A percentile compares a stretch with the other conserved stretches of the same genome.
Conservation (phyloP, 108 stramenopile genomes). For the Conticribra weissflogii region DNA sequence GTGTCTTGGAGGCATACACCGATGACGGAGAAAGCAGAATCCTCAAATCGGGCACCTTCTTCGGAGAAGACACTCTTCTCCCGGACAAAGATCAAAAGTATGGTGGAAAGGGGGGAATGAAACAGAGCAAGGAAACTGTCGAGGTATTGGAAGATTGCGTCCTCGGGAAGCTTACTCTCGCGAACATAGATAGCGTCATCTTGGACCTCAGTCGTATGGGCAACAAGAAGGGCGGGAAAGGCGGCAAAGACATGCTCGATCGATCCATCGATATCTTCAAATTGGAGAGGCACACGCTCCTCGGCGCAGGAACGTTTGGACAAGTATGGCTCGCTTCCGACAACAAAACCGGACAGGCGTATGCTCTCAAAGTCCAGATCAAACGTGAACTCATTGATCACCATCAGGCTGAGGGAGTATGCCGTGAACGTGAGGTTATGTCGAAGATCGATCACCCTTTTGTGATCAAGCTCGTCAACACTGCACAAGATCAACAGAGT, state of each 20-base stretch:
- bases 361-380: slow-evolving; percentile 90
- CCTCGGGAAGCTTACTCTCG: slow-evolving; percentile 43
- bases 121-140: slow-evolving; percentile 38
- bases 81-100: slow-evolving; percentile 73
- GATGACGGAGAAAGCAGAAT: slow-evolving; percentile 44
- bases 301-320: slow-evolving; percentile 99
- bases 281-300: slow-evolving; percentile 84
- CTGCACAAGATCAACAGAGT: slow-evolving; percentile 76
- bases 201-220: slow-evolving; percentile 41
- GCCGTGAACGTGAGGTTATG: slow-evolving; percentile 75
- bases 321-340: slow-evolving; percentile 98
- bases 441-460: slow-evolving; percentile 83
- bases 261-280: slow-evolving; percentile 41
- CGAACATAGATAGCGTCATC: slow-evolving; percentile 52
- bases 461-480: slow-evolving; percentile 81
- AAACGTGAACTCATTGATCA: slow-evolving; percentile 96
- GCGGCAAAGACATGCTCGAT: slow-evolving; percentile 28
- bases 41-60: slow-evolving; percentile 38
- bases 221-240: slow-evolving; percentile 21
- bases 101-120: slow-evolving; percentile 53
- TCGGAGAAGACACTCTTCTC: slow-evolving; percentile 46
- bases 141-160: slow-evolving; percentile 52
- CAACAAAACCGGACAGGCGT: slow-evolving; percentile 74
- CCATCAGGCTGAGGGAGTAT: slow-evolving; percentile 76
- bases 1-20: slow-evolving; percentile 40